phyloP scores from a whole-genome alignment of 1,284 basidiomycete species.

The Calocybe gambosa region DNA sequence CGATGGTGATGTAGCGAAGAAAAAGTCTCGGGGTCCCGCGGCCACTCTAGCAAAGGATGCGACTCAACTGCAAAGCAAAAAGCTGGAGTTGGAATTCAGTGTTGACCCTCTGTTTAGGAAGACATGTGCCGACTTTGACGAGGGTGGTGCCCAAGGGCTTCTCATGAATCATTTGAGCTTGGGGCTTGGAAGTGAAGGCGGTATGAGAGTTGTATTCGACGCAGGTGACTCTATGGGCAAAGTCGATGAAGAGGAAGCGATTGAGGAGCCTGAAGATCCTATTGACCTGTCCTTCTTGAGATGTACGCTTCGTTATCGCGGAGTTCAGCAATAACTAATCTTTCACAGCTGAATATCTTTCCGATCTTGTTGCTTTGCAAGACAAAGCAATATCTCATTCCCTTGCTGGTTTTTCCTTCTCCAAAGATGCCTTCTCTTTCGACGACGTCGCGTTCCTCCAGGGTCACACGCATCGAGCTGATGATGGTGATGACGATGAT shows the following conservation, averaged over 20 bases:
- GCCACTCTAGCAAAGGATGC: constrained; percentile 84
- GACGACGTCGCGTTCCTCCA: constrained; percentile 58
- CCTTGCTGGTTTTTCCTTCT: constrained; percentile 76
- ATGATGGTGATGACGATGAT: constrained; percentile 34
- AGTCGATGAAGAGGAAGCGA: constrained; percentile 69
- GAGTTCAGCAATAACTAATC: constrained; percentile 3
- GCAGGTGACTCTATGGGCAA: constrained; percentile 86
- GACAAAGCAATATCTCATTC: constrained; percentile 76
- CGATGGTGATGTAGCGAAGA: constrained; percentile 41
- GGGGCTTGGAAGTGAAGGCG: constrained; percentile 74
- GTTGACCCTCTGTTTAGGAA: constrained; percentile 98
- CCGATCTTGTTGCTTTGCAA: constrained; percentile 57
- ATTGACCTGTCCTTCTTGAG: constrained; percentile 67
- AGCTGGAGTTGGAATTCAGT: constrained; percentile 90
- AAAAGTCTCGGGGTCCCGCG: constrained; percentile 62
- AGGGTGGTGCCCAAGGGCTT: constrained; percentile 92
- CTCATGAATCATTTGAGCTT: constrained; percentile 88
- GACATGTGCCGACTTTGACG: constrained; percentile 97
- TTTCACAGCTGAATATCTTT: constrained; percentile 54
- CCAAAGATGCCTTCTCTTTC: constrained; percentile 50
- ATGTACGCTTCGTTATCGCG: constrained; percentile 37
- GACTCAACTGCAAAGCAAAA: constrained; percentile 83
- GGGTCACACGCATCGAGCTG: constrained; percentile 39
- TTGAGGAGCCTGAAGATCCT: constrained; percentile 59
- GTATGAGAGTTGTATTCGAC: constrained; percentile 91